Conservation (phyloP, 345 rosid species). For the Hevea brasiliensis region DNA sequence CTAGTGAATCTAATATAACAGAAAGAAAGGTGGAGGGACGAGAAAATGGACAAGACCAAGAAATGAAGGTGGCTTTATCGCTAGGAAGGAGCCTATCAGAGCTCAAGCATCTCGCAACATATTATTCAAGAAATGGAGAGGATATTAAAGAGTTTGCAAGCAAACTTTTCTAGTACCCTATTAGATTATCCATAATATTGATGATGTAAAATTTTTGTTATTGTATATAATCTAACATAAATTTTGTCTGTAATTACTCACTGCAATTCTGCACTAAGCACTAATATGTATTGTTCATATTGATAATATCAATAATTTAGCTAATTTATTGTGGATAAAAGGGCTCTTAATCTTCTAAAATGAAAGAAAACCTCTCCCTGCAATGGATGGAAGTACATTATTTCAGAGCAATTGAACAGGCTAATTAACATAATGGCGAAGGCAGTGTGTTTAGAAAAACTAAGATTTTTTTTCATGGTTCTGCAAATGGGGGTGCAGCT, state of each 20-base stretch:
- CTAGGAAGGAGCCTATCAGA: slow-evolving; percentile 54
- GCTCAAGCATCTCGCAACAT: slow-evolving; percentile 33
- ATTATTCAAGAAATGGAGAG: slow-evolving; percentile 4
- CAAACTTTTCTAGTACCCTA: slow-evolving; percentile 38
- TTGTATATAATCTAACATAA: slow-evolving; percentile 11
- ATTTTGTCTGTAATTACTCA: too few species aligned
- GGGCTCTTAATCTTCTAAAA: too few species aligned
- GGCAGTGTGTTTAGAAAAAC: neutral
- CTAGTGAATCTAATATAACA: slow-evolving; percentile 33
- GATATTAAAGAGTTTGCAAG: slow-evolving; percentile 46
- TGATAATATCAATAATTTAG: neutral
- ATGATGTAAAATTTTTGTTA: neutral
- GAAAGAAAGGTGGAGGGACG: slow-evolving; percentile 38
- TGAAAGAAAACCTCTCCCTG: too few species aligned
- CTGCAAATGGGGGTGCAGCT: slow-evolving; percentile 14
- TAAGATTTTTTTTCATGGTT: neutral
- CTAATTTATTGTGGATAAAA: neutral
- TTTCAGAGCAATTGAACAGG: too few species aligned
- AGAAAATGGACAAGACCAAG: slow-evolving; percentile 43
- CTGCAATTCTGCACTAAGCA: too few species aligned
- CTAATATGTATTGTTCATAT: too few species aligned
- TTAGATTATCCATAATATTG: neutral
- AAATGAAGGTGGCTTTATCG: slow-evolving; percentile 43
- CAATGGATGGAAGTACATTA: too few species aligned
- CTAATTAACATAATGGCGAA: too few species aligned